Evolutionary conservation across 768 basidiomycete species (phyloP), one percentile per base, ranked within the genome.

Genomic region (Favolaschia claudopus): DNA sequence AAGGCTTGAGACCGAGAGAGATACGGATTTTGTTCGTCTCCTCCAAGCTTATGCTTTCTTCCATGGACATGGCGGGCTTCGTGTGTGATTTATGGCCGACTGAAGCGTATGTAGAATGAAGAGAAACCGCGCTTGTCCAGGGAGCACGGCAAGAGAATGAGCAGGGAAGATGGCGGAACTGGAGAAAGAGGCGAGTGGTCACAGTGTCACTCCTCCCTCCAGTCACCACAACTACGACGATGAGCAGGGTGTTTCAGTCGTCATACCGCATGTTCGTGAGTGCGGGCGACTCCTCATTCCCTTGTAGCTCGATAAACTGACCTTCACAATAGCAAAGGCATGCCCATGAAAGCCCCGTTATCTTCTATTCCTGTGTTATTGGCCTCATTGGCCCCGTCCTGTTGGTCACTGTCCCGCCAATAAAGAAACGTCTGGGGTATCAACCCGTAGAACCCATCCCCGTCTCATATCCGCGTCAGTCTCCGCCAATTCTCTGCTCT

Each of bases 11-110:
- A 63, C 97, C 97, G 34, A 97, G 84, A 5, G 89, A 91, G 57
- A 96, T 86, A 77, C 97, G 93, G 73, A 97, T 92, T 77, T 92
- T 95, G 83, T 96, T 96, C 33, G 95, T 96, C 81, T 96, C 94
- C 70, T 95, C 94, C 70, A 96, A 85, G 69, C 91, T 92, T 71
- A 96, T 91, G 65, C 91, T 89, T 74, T 92, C 87, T 79, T 93
- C 90, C 89, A 92, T 88, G 17, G 88, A 83, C 81, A 84, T 85
- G 57, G 62, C 76, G 69, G 55, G 52, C 31, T 47, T 36, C 19
- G 8, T 14, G 17, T 20, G 9, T 9, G 19, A 42, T 52, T 36
- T 29, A 52, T 39, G 20, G 29, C 40, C 44, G n/a, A 62, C 62
- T 45, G 63, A 38, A 57, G 40, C 48, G 43, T 51, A 60, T 46